A percentile compares a stretch with the other conserved stretches of the same genome.
Conservation (phyloP, 192 early-diverging fungal species). For the Umbelopsis vinacea region DNA sequence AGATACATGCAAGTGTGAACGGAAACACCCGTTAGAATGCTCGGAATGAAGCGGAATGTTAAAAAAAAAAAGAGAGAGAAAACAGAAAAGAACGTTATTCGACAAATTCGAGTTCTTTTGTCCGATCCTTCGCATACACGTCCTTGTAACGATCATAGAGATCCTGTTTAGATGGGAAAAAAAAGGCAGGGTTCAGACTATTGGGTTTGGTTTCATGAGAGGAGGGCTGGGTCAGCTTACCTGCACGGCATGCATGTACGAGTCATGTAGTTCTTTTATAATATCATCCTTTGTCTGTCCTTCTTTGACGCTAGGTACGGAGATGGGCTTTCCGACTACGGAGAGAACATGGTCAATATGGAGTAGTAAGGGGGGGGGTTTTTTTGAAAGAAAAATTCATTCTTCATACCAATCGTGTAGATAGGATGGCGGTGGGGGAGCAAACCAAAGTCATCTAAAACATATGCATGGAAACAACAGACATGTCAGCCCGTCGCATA, state of each 20-base stretch:
- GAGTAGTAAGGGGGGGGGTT: no score
- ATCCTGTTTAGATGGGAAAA: slow-evolving; percentile 18
- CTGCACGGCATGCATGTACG: slow-evolving; percentile 67
- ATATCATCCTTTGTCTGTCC: slow-evolving; percentile 54
- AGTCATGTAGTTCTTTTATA: slow-evolving; percentile 57
- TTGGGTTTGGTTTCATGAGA: no score
- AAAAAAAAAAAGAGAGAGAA: background rate
- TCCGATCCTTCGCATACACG: slow-evolving; percentile 63
- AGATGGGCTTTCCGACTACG: slow-evolving; percentile 48
- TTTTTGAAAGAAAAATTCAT: background rate
- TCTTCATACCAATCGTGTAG: slow-evolving; percentile 39
- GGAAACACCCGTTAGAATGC: background rate
- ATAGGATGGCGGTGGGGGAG: slow-evolving; percentile 54
- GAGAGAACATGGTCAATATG: background rate
- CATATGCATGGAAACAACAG: background rate
- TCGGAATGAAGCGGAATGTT: background rate
- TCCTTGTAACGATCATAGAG: slow-evolving; percentile 75
- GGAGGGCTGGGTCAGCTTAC: background rate
- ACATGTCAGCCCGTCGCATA: background rate
- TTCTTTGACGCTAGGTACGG: slow-evolving; percentile 46
- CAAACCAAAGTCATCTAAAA: slow-evolving; percentile 56
- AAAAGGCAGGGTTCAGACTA: background rate
- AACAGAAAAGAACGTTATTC: slow-evolving; percentile 56
- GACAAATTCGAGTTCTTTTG: slow-evolving; percentile 63
- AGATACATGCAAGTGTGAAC: background rate